A percentile compares a stretch with the other conserved stretches of the same genome.
Evolutionary conservation across 805 yeast genomes (phyloP).

Genomic region (Metschnikowia peoriensis): DNA sequence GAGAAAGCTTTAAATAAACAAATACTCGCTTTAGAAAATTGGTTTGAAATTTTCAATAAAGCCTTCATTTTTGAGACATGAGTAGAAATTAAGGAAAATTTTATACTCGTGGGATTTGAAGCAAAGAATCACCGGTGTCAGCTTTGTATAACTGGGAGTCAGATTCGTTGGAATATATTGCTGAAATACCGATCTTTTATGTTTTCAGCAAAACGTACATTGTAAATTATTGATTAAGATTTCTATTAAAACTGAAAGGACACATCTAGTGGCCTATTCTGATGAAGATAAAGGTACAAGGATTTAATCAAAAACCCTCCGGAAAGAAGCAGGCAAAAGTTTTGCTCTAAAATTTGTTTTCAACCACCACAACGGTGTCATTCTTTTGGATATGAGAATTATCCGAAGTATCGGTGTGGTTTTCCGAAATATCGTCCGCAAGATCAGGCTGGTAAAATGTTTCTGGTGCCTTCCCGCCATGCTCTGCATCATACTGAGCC

Average conservation of each 20-base stretch:
- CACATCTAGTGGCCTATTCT: background rate
- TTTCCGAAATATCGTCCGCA: background rate
- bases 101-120: too few species aligned
- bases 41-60: too few species aligned
- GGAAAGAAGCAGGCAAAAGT: too few species aligned
- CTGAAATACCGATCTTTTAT: too few species aligned
- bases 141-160: too few species aligned
- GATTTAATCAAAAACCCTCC: background rate
- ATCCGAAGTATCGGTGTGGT: background rate
- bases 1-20: too few species aligned
- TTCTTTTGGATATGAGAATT: background rate
- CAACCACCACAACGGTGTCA: constrained; percentile 3
- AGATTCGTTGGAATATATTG: too few species aligned
- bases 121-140: too few species aligned
- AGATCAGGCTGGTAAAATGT: constrained; percentile 6
- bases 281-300: background rate
- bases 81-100: background rate
- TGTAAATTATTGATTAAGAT: too few species aligned
- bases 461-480: constrained; percentile 10
- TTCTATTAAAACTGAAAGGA: background rate
- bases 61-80: background rate
- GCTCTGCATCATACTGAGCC: constrained; percentile 31
- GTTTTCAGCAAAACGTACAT: too few species aligned
- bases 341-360: background rate
- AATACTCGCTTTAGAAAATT: too few species aligned